Evolutionary conservation across 1,284 basidiomycete species (phyloP).

Genomic region (Apiotrichum mycotoxinovorans): DNA sequence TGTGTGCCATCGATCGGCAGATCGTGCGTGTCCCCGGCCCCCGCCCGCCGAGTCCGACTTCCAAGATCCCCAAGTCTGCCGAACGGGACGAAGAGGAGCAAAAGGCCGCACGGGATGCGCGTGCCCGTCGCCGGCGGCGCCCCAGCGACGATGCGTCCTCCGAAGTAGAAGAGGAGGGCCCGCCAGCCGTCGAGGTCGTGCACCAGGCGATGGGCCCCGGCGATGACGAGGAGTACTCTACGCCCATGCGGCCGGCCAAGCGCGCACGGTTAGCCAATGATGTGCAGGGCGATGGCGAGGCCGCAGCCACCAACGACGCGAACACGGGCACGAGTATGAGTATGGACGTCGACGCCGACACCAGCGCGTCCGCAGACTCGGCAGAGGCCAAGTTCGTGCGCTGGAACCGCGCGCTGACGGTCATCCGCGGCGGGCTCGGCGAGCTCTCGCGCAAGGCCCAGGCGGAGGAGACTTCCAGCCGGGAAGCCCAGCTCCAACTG

Average conservation of each 20-base stretch:
- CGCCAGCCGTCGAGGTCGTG: conserved; percentile 18
- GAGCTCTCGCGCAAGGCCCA: background rate
- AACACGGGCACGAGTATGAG: too few species aligned
- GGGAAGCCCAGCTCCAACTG: background rate
- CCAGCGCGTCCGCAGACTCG: conserved; percentile 23
- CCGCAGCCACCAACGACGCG: too few species aligned
- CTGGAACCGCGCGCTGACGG: conserved; percentile 66
- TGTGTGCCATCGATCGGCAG: conserved; percentile 46
- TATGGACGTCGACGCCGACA: too few species aligned
- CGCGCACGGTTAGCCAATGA: conserved; percentile 14
- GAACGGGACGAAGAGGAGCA: conserved; percentile 70
- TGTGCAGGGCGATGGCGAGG: too few species aligned
- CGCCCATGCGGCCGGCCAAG: conserved; percentile 53
- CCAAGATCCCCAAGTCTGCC: conserved; percentile 65
- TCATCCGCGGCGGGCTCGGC: conserved; percentile 27
- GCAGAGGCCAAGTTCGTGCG: conserved; percentile 55
- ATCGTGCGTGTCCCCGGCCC: conserved; percentile 66
- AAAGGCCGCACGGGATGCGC: conserved; percentile 58
- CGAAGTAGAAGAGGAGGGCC: conserved; percentile 12
- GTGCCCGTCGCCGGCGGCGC: conserved; percentile 63
- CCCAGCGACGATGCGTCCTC: conserved; percentile 47
- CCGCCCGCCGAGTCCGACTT: conserved; percentile 71
- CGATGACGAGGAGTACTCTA: conserved; percentile 76
- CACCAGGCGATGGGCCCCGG: conserved; percentile 30
- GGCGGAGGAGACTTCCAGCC: background rate